These are phyloP conservation scores for Curvularia hawaiiensis DNA, from an alignment of 2,329 filamentous ascomycete species.

Conservation along the genomic window DNA sequence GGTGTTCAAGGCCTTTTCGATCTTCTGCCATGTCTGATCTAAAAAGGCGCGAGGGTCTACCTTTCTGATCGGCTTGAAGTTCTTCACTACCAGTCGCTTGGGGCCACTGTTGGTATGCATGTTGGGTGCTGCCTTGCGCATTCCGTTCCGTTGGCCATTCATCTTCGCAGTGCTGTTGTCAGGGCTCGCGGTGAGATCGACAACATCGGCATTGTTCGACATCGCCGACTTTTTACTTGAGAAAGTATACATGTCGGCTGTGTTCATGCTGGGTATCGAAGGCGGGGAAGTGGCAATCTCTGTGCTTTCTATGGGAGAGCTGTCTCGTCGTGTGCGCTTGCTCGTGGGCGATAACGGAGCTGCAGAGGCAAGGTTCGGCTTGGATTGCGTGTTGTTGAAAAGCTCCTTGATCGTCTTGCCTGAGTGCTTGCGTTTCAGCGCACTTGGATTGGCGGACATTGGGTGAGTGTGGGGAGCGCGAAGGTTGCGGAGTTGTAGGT, in stretches of 20 bases:
- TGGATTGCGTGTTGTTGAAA: constrained; percentile 44
- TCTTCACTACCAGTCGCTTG: constrained; percentile 92
- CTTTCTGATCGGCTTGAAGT: constrained; percentile 70
- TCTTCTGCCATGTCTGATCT: constrained; percentile 72
- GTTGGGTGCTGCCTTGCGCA: constrained; percentile 62
- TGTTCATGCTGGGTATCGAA: constrained; percentile 32
- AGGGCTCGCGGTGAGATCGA: constrained; percentile 42
- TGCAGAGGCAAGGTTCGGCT: constrained; percentile 34
- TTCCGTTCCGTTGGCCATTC: constrained; percentile 43
- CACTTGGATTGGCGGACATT: constrained; percentile 42
- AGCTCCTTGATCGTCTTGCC: constrained; percentile 43
- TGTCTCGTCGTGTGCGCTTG: constrained; percentile 41
- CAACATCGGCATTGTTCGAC: constrained; percentile 24
- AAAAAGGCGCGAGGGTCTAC: constrained; percentile 79
- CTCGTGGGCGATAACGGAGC: constrained; percentile 36
- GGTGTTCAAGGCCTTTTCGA: constrained; percentile 72
- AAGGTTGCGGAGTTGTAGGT: constrained; percentile 23
- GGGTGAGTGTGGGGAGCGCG: constrained; percentile 22
- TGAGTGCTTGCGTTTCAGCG: constrained; percentile 47
- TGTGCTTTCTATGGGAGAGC: constrained; percentile 22
- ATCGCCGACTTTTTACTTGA: constrained; percentile 35
- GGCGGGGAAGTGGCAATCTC: constrained; percentile 18
- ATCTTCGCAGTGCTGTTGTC: constrained; percentile 52
- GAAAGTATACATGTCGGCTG: constrained; percentile 45
- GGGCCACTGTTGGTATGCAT: constrained; percentile 69